Conservation (phyloP, 2,329 filamentous ascomycete genomes). For the Fusarium luffae region DNA sequence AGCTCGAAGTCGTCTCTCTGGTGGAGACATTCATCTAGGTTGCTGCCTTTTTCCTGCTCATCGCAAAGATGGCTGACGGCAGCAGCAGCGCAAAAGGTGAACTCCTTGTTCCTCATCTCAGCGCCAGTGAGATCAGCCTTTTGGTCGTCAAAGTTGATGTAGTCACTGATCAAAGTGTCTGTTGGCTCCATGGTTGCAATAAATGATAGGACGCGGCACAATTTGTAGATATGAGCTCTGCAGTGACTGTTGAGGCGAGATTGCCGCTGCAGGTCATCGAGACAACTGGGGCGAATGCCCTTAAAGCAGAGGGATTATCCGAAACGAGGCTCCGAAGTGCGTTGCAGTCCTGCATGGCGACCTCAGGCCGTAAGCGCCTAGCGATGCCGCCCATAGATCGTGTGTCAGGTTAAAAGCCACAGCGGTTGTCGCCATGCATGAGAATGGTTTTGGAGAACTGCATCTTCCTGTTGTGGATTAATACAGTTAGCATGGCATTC, state of each 20-base stretch:
- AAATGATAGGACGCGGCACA: accelerated
- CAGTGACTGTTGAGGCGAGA: too few relatives aligned
- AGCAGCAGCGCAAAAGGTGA: constrained; percentile 5
- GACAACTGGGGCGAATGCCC: background rate
- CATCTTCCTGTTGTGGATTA: too few relatives aligned
- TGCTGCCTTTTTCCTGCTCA: background rate
- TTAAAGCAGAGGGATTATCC: too few relatives aligned
- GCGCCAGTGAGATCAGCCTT: background rate
- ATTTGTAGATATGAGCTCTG: accelerated
- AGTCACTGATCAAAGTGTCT: constrained; percentile 1
- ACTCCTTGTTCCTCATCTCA: background rate
- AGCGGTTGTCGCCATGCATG: background rate
- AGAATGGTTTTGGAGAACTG: too few relatives aligned
- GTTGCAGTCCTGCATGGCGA: background rate
- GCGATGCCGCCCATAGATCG: background rate
- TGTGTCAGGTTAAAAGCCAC: background rate
- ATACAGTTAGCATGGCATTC: too few relatives aligned
- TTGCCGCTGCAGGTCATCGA: background rate
- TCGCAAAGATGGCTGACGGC: constrained; percentile 11
- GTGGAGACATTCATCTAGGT: background rate
- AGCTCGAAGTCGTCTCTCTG: background rate
- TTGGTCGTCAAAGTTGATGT: constrained; percentile 10
- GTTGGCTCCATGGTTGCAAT: background rate
- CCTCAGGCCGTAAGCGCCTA: background rate
- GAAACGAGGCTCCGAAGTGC: background rate